Evolutionary conservation across 148 eudicot species (phyloP).

Genomic region (Nepenthes gracilis): DNA sequence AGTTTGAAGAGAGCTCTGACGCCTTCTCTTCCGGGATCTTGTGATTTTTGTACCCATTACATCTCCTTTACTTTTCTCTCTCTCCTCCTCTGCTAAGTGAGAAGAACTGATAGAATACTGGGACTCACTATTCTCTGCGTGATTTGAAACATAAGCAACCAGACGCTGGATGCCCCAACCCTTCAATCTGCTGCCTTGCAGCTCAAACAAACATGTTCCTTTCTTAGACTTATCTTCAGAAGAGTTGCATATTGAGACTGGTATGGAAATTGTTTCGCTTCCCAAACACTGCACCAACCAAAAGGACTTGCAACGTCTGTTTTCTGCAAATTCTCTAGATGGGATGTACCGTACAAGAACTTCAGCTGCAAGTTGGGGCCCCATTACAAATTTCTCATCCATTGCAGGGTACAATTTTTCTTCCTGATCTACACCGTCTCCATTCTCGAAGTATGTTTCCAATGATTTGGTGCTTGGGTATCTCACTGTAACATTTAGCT

Average conservation of each 20-base stretch:
- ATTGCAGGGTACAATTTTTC: constrained; percentile 20
- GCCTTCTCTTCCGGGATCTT: constrained; percentile 21
- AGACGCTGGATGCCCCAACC: constrained; percentile 25
- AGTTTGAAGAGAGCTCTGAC: constrained; percentile 3
- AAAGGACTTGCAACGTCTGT: constrained; percentile 1
- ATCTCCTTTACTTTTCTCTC: constrained; percentile 1
- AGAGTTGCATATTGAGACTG: constrained; percentile 6
- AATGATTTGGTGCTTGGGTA: constrained; percentile 37
- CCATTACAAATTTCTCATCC: constrained; percentile 56
- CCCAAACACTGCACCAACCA: constrained; percentile 3
- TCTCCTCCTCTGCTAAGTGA: not conserved
- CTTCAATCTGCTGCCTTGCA: constrained; percentile 11
- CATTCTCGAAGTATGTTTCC: constrained; percentile 17
- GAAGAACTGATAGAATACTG: constrained; percentile 7
- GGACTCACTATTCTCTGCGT: constrained; percentile 15
- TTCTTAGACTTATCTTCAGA: constrained; percentile 4
- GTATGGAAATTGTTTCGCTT: constrained; percentile 2
- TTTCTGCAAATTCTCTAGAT: constrained; percentile 16
- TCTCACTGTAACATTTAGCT: constrained; percentile 29
- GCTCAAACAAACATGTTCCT: constrained; percentile 16
- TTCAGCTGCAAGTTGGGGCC: constrained; percentile 26
- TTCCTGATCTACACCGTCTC: constrained; percentile 1
- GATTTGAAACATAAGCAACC: constrained; percentile 14
- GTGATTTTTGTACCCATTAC: constrained; percentile 1
- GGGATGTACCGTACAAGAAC: constrained; percentile 33